Base-by-base conservation (phyloP, 345 rosid genomes). In the Turritis glabra region DNA sequence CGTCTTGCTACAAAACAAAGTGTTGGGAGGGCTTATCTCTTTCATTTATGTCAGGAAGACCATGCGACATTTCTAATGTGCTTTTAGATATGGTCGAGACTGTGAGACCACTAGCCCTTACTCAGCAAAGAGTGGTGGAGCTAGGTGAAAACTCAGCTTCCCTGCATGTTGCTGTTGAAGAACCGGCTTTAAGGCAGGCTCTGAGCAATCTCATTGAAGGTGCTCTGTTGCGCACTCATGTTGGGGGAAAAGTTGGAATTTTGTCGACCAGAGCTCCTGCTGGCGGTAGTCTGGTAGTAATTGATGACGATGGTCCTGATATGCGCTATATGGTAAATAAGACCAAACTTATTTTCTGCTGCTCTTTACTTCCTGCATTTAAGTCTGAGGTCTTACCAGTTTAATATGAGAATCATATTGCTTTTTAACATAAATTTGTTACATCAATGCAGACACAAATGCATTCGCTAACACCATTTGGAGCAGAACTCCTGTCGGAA, bases 171-270 rank as follows among this genome's bases (percentile, higher is more conserved):
- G 86, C 98, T 40, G 80, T 94, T 26, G 98, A 91, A 80, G 97
- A 89, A 78, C 86, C 89, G 35, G 88, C 95, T 74, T 71, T 91
- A 73, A 91, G 93, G 58, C 98, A 94, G 80, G 98, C 95, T 75
- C 74, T 94, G 65, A 91, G 97, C 81, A 91, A 94, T 72, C 86
- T 94, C 71, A 91, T 94, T 43, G 98, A 94, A 83, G 98, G 98
- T 81, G 97, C 98, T 40, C 77, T 94, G 52, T 68, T 91, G 79
- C 97, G 98, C 35, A 91, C 97, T 11, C 90, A 84, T 27, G 89
- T 82, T 48, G 90, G 91, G 2, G 97, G 98, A 12, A 91, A 75
- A 73, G 88, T 93, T 27, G 88, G 89, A 76, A 87, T 94, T 61
- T 79, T 81, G 27, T 85, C 84, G 23, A 80, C 89, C 59, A 78